Percentiles rank a stretch among this genome's conserved stretches.
Conservation (phyloP, 768 basidiomycete species). For the Peribolospora baueri region DNA sequence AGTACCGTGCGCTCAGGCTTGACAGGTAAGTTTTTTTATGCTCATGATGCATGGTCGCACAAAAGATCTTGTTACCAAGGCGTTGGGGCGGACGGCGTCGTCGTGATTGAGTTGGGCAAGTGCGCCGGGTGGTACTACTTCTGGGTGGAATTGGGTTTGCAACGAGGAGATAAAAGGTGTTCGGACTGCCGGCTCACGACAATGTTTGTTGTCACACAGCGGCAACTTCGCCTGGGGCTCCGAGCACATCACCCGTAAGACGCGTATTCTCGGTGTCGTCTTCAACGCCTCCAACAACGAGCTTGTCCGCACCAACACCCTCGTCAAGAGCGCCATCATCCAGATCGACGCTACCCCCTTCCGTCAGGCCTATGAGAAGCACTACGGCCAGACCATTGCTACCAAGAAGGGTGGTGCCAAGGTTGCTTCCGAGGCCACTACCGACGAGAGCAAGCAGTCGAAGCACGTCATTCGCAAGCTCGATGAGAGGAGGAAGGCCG, state of each 20-base stretch:
- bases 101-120: no score
- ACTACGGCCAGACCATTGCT: conserved; percentile 73
- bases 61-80: no score
- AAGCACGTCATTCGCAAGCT: conserved; percentile 69
- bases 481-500: conserved; percentile 78
- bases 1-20: conserved; percentile 86
- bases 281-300: conserved; percentile 99
- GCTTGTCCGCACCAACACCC: conserved; percentile 95
- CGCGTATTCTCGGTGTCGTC: conserved; percentile 82
- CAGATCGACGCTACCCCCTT: conserved; percentile 96
- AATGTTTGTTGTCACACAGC: conserved; percentile 10
- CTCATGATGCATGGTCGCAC: no score
- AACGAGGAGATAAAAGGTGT: no score
- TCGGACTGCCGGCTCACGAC: no score
- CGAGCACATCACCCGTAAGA: conserved; percentile 82
- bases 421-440: conserved; percentile 22
- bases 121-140: no score
- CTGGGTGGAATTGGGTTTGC: no score
- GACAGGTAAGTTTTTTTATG: conserved; percentile 24
- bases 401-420: conserved; percentile 41
- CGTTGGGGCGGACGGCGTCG: no score
- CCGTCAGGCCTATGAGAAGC: conserved; percentile 98
- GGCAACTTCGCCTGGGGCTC: conserved; percentile 99
- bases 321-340: conserved; percentile 89
- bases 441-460: conserved; percentile 45